phyloP scores from a whole-genome alignment of 352 stramenopile species.

The Phytophthora cryptogea region DNA sequence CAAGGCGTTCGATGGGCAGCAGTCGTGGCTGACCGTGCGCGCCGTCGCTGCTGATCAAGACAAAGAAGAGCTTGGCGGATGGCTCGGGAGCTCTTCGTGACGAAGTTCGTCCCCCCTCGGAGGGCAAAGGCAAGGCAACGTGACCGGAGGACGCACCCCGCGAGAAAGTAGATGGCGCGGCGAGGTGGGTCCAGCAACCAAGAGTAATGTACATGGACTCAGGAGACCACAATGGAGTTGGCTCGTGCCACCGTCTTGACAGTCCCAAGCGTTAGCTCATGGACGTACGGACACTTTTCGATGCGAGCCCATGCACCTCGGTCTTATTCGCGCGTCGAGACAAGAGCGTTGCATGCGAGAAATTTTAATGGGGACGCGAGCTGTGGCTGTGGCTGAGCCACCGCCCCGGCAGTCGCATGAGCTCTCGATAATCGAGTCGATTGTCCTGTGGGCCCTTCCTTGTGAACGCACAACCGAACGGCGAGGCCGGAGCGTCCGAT shows the following conservation, averaged over 20 bases:
- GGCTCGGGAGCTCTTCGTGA: neutral
- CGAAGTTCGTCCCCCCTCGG: too few relatives aligned
- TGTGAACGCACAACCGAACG: conserved; percentile 21
- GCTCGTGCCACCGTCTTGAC: neutral
- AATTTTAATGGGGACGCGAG: conserved; percentile 4
- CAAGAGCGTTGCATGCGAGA: neutral
- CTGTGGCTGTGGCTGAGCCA: conserved; percentile 6
- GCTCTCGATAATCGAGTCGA: neutral
- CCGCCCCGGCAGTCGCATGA: neutral
- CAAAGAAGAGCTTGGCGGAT: conserved; percentile 22
- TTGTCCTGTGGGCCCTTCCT: conserved; percentile 19
- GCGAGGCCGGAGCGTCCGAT: conserved; percentile 13
- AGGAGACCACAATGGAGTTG: neutral
- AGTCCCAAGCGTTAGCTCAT: neutral
- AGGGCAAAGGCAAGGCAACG: neutral
- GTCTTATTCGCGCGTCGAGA: conserved; percentile 1
- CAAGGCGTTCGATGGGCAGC: conserved; percentile 16
- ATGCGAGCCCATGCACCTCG: neutral
- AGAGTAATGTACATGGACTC: too few relatives aligned
- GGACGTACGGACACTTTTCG: neutral
- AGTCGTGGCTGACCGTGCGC: conserved; percentile 13
- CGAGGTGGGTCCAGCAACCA: too few relatives aligned
- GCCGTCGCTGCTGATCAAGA: conserved; percentile 19
- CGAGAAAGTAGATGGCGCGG: conserved; percentile 10
- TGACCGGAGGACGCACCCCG: conserved; percentile 7